A percentile compares a stretch with the other conserved stretches of the same genome.
Evolutionary conservation across 768 basidiomycete genomes (phyloP).

Genomic region (Neoboletus subvelutipes): DNA sequence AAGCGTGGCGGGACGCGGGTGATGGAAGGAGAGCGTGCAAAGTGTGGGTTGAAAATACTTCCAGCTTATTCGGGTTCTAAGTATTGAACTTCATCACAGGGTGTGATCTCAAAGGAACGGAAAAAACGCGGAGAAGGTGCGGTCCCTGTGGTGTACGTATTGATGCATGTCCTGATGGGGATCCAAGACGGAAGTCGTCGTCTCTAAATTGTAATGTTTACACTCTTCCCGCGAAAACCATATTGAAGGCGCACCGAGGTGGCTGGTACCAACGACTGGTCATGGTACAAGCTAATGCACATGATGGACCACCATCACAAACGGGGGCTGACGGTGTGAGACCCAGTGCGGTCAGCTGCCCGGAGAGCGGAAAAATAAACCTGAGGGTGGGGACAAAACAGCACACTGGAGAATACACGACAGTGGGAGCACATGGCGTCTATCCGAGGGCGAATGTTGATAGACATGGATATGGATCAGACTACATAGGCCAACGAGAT

Average conservation of each 20-base stretch:
- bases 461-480: background rate
- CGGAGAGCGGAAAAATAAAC: background rate
- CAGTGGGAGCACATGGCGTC: background rate
- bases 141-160: constrained; percentile 8
- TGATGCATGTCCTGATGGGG: background rate
- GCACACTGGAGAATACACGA: background rate
- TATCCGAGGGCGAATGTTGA: background rate
- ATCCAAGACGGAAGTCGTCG: background rate
- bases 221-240: background rate
- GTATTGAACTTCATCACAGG: background rate
- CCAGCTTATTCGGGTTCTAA: background rate
- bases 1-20: constrained; percentile 1
- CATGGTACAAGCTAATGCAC: background rate
- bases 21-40: constrained; percentile 2
- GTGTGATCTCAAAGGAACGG: background rate
- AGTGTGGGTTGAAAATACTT: background rate
- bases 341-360: background rate
- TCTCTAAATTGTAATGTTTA: background rate
- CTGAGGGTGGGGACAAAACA: background rate
- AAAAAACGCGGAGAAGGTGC: background rate
- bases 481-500: background rate
- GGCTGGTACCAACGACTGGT: background rate
- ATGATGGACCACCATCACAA: background rate
- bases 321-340: background rate
- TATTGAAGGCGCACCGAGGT: background rate